Conservation (phyloP, 2,329 filamentous ascomycete species). For the Pseudopyrenochaeta lycopersici region DNA sequence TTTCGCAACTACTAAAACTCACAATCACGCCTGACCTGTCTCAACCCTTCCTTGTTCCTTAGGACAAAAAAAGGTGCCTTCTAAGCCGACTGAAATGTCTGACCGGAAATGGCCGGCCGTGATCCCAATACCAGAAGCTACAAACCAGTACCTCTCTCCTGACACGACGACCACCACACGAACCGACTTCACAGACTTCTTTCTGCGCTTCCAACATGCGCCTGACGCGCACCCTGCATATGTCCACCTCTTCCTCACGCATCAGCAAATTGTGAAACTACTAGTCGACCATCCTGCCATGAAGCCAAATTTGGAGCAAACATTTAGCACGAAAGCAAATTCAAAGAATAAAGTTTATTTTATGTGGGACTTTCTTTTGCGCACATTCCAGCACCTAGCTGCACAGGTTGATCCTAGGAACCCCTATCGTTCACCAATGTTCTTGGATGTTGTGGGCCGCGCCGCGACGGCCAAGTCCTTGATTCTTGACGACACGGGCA, state of each 20-base stretch:
- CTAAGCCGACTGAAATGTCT: too few species aligned
- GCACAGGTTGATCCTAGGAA: slow-evolving; percentile 6
- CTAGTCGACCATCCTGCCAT: slow-evolving; percentile 21
- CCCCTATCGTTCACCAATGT: slow-evolving; percentile 4
- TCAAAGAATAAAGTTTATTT: slow-evolving; percentile 25
- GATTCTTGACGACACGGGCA: slow-evolving; percentile 11
- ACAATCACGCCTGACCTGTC: too few species aligned
- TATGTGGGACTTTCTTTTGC: slow-evolving; percentile 21
- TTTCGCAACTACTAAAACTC: too few species aligned
- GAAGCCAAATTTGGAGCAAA: slow-evolving; percentile 16
- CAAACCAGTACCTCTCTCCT: slow-evolving; percentile 2
- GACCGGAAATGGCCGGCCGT: slow-evolving; percentile 3
- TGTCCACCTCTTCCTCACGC: slow-evolving; percentile 10
- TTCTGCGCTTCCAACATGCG: slow-evolving; percentile 11
- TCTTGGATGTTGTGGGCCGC: slow-evolving; percentile 4
- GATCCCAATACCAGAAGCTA: slow-evolving; percentile 5
- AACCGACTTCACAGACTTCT: slow-evolving; percentile 20
- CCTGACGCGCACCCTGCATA: slow-evolving; percentile 11
- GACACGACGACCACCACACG: slow-evolving; percentile 12
- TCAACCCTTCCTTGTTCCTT: too few species aligned
- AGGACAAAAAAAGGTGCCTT: too few species aligned
- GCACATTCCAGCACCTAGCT: slow-evolving; percentile 15
- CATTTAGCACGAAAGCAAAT: slow-evolving; percentile 13
- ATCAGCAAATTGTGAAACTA: slow-evolving; percentile 12
- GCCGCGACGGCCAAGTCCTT: slow-evolving; percentile 1